Conservation (phyloP, 495 filamentous ascomycete species). For the Aspergillus incahuasiensis region DNA sequence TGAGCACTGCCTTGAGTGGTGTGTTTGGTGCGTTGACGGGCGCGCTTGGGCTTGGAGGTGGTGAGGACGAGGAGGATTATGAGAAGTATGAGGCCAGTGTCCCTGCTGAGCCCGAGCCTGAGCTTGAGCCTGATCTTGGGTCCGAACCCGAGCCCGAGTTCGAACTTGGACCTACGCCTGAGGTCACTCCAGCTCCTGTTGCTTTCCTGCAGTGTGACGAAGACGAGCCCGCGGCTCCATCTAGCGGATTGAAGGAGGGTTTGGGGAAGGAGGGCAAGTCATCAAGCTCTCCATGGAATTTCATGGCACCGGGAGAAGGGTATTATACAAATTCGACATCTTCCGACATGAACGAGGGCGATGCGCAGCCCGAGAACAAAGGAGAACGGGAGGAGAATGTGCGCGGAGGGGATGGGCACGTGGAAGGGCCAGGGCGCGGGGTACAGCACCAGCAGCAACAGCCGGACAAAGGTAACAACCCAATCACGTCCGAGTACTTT, state of each 20-base stretch:
- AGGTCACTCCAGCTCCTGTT: too few relatives aligned
- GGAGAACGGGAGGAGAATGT: neutral
- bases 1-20: neutral
- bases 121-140: neutral
- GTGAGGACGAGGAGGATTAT: neutral
- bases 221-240: too few relatives aligned
- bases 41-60: neutral
- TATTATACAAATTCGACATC: neutral
- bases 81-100: neutral
- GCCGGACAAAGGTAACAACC: too few relatives aligned
- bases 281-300: neutral
- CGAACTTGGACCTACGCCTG: neutral
- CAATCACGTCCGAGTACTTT: neutral
- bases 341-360: too few relatives aligned
- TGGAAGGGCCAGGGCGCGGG: neutral
- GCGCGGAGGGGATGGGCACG: too few relatives aligned
- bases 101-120: neutral
- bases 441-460: neutral
- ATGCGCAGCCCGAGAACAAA: neutral
- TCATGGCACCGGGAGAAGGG: neutral
- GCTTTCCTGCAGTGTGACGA: too few relatives aligned
- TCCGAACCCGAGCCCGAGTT: neutral
- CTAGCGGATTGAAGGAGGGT: neutral
- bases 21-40: neutral
- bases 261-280: neutral